Evolutionary conservation across 2,329 filamentous ascomycete genomes (phyloP).

Genomic region (Calonectria crousiana): DNA sequence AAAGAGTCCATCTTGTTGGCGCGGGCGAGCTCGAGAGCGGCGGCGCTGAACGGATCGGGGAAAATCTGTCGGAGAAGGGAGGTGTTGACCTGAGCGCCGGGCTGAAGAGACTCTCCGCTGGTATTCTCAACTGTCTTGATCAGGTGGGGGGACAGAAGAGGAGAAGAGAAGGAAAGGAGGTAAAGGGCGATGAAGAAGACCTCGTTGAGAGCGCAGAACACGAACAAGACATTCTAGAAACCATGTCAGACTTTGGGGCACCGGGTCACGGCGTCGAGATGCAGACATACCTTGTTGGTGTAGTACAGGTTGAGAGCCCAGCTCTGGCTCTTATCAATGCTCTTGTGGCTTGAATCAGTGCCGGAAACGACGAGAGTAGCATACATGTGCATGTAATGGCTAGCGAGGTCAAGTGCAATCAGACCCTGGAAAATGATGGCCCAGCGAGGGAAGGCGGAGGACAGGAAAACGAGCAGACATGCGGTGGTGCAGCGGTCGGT

Average conservation of each 20-base stretch:
- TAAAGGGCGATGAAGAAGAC: conserved; percentile 98
- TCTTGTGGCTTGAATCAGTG: conserved; percentile 88
- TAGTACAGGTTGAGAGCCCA: conserved; percentile 96
- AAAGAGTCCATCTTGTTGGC: conserved; percentile 92
- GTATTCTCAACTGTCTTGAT: conserved; percentile 71
- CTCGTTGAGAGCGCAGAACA: conserved; percentile 92
- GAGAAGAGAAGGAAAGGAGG: conserved; percentile 95
- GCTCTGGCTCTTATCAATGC: conserved; percentile 87
- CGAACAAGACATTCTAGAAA: conserved; percentile 85
- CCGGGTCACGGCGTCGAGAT: not conserved
- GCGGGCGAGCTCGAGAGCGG: conserved; percentile 89
- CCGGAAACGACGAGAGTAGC: conserved; percentile 91
- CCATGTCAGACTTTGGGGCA: not conserved
- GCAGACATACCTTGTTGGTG: conserved; percentile 84
- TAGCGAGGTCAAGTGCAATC: conserved; percentile 92
- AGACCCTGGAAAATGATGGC: conserved; percentile 93
- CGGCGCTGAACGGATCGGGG: conserved; percentile 90
- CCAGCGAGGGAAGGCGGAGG: conserved; percentile 94
- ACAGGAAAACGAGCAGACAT: conserved; percentile 93
- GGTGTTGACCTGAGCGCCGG: conserved; percentile 77
- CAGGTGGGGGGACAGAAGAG: conserved; percentile 87
- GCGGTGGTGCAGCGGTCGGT: conserved; percentile 97
- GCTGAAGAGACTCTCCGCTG: conserved; percentile 66
- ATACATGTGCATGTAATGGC: conserved; percentile 99
- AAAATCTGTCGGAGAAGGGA: conserved; percentile 81